These are phyloP conservation scores for Trichothecium sympodiale DNA, from an alignment of 2,329 filamentous ascomycete genomes.

Conservation along the genomic window DNA sequence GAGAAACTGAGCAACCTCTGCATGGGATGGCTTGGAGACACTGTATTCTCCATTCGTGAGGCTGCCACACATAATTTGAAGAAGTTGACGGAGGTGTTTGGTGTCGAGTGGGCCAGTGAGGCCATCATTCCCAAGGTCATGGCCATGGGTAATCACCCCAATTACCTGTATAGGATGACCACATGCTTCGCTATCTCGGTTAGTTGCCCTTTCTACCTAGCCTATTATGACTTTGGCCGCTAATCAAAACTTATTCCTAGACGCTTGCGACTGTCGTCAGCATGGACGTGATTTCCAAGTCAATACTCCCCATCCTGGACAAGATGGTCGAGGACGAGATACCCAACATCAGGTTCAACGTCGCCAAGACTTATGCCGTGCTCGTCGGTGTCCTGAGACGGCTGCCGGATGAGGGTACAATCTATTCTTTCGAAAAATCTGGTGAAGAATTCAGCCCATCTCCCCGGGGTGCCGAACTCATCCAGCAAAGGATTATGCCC, in stretches of 20 bases:
- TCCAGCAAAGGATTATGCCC: constrained; percentile 76
- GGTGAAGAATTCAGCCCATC: constrained; percentile 52
- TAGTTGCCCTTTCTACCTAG: constrained; percentile 27
- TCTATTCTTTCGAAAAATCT: constrained; percentile 75
- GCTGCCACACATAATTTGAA: constrained; percentile 95
- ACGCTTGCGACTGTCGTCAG: constrained; percentile 89
- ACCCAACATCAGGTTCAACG: constrained; percentile 98
- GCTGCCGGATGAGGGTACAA: constrained; percentile 77
- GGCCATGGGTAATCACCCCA: constrained; percentile 95
- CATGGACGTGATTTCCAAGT: constrained; percentile 83
- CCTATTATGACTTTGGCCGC: not conserved
- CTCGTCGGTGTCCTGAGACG: constrained; percentile 87
- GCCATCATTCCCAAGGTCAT: constrained; percentile 98
- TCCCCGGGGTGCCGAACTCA: constrained; percentile 64
- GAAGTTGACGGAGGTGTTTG: constrained; percentile 97
- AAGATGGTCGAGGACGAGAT: constrained; percentile 91
- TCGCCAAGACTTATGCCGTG: constrained; percentile 91
- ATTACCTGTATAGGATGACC: constrained; percentile 99
- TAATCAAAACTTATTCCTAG: constrained; percentile 34
- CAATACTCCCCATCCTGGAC: constrained; percentile 91
- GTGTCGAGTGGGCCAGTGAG: constrained; percentile 92
- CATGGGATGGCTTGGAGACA: constrained; percentile 98
- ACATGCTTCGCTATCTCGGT: constrained; percentile 99
- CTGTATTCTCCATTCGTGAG: constrained; percentile 96
- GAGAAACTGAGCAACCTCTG: constrained; percentile 91